Conservation (phyloP, 2,329 filamentous ascomycete species). For the Pestalotiopsis sp. region DNA sequence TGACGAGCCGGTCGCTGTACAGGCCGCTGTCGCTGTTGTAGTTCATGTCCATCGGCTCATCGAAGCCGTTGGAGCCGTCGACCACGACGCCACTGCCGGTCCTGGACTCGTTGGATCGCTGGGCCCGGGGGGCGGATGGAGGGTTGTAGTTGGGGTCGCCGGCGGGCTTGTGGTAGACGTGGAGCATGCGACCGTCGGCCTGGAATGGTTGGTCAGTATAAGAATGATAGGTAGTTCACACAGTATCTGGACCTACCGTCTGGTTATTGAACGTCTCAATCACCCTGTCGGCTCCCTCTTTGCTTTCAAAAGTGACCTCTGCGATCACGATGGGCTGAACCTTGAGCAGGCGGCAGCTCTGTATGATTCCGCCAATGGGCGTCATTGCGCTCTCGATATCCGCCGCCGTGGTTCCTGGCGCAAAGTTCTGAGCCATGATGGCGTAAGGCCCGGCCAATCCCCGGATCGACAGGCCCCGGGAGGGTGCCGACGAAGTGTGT, state of each 20-base stretch:
- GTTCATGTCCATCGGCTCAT: constrained; percentile 48
- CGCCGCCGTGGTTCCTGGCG: constrained; percentile 77
- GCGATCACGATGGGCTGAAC: constrained; percentile 73
- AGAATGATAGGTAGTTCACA: not conserved
- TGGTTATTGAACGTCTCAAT: constrained; percentile 79
- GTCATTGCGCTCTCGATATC: constrained; percentile 83
- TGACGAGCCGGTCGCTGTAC: constrained; percentile 50
- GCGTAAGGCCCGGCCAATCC: constrained; percentile 74
- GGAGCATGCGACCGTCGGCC: constrained; percentile 76
- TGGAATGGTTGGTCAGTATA: constrained; percentile 28
- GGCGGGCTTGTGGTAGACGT: constrained; percentile 71
- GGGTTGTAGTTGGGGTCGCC: constrained; percentile 29
- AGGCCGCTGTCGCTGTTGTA: constrained; percentile 36
- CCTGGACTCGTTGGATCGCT: constrained; percentile 34
- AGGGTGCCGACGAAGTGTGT: constrained; percentile 35
- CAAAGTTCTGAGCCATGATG: constrained; percentile 81
- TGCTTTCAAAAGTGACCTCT: constrained; percentile 75
- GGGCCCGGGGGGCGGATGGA: constrained; percentile 34
- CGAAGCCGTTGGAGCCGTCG: constrained; percentile 58
- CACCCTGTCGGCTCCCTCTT: constrained; percentile 73
- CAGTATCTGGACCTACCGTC: constrained; percentile 55
- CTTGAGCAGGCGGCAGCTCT: constrained; percentile 69
- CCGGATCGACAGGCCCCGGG: constrained; percentile 66
- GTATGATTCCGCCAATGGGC: constrained; percentile 71
- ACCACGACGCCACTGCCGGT: constrained; percentile 42